Conservation (phyloP, 176 grass and related monocot species). For the Musa itinerans region DNA sequence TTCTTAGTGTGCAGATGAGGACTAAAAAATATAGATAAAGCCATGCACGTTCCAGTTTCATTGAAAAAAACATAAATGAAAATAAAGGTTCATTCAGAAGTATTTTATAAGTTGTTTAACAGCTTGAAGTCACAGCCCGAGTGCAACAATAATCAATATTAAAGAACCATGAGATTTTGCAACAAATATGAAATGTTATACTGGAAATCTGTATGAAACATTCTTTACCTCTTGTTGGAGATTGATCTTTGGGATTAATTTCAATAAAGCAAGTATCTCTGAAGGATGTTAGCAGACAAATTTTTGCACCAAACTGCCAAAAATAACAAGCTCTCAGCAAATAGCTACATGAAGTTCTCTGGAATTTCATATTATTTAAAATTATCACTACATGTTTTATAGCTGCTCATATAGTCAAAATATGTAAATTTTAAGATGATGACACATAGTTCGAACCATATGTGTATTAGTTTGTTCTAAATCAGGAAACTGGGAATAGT, state of each 20-base stretch:
- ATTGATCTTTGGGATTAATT: constrained; percentile 65
- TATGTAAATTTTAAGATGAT: neutral
- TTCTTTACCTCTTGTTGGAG: constrained; percentile 72
- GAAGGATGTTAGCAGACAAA: constrained; percentile 87
- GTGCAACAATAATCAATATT: too few relatives aligned
- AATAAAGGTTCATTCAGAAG: neutral
- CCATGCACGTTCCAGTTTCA: neutral
- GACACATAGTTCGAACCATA: neutral
- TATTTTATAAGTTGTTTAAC: neutral
- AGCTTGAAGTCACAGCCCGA: neutral
- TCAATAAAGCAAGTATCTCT: constrained; percentile 92
- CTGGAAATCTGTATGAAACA: neutral
- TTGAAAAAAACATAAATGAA: neutral
- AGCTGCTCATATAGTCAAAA: neutral
- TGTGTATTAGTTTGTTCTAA: neutral
- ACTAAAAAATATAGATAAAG: neutral
- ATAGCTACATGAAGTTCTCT: neutral
- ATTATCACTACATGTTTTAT: neutral
- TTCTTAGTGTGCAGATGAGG: too few relatives aligned
- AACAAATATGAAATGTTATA: neutral
- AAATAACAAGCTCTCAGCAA: neutral
- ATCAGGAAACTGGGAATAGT: constrained; percentile 7
- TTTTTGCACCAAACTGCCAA: constrained; percentile 76
- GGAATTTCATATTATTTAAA: neutral
- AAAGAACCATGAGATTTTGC: too few relatives aligned